Evolutionary conservation across 768 basidiomycete species (phyloP), one percentile per base, ranked within the genome.

Genomic region (Termitomyces sp.): DNA sequence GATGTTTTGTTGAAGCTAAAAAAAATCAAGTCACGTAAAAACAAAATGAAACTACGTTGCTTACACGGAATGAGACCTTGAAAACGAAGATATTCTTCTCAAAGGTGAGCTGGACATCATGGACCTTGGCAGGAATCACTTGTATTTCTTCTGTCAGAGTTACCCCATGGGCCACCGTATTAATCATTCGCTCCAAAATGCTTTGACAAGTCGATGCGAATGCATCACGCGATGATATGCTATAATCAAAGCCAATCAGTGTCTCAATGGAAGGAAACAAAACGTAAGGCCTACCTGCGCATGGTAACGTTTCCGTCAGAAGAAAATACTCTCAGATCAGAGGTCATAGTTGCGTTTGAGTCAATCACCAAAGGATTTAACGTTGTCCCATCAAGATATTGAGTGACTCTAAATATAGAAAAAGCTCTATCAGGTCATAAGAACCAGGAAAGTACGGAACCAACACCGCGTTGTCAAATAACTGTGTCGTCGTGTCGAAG

Each of bases 151-250:
- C 73, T 29, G 77, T 78, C n/a, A 82, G 64, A 1, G 67, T 69
- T 18, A 82, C 78, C 47, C 66, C 70, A 18, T 64, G 68, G 1
- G 79, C 76, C n/a, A 82, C 79, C 20, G 73, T 74, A 61, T 82
- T 71, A 36, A 82, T 58, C 80, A 82, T 81, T 42, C 75, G 72
- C 49, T 67, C 67, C 43, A 82, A 61, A 1, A 81, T 64, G 39
- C 57, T 64, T 46, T 70, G 65, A 64, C 80, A 82, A 36, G 73
- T 68, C 22, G 66, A 68, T 46, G 67, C 59, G 62, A 77, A 81
- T 16, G 68, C 61, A 20, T 68, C 65, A 1, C 71, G 54, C 41
- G 72, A 65, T 7, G 74, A 65, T 27, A 76, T 51, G 22, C 73
- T 73, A 56, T 1, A 43, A 50, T 6, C 9, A 3, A 49, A 43